Conservation (phyloP, 108 stramenopile genomes). For the Cyclotella choctawhatcheeana region DNA sequence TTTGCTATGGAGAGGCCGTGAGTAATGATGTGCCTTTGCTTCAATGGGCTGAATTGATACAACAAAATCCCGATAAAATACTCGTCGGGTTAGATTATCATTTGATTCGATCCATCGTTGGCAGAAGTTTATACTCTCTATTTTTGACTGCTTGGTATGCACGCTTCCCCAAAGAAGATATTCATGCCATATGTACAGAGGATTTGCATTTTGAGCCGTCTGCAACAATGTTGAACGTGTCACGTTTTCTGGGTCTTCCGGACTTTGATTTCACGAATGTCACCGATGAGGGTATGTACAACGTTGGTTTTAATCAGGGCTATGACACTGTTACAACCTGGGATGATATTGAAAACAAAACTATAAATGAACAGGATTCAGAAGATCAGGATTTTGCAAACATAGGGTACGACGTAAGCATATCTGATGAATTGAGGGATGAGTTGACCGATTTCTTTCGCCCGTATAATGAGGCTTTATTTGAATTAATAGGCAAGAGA, state of each 20-base stretch:
- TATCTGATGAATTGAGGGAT: conserved; percentile 59
- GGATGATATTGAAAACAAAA: conserved; percentile 13
- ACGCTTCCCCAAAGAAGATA: conserved; percentile 45
- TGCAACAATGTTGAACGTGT: conserved; percentile 59
- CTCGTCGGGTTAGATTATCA: conserved; percentile 56
- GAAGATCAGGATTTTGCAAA: conserved; percentile 11
- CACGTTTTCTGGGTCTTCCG: conserved; percentile 74
- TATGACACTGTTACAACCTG: conserved; percentile 70
- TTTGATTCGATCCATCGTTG: conserved; percentile 69
- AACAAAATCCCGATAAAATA: conserved; percentile 61
- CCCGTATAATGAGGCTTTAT: conserved; percentile 81
- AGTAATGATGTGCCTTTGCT: conserved; percentile 45
- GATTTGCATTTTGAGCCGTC: conserved; percentile 58
- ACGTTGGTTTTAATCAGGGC: conserved; percentile 80
- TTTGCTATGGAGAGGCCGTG: conserved; percentile 70
- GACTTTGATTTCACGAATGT: conserved; percentile 63
- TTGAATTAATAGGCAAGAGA: conserved; percentile 59
- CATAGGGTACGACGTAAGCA: conserved; percentile 40
- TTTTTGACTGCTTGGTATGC: conserved; percentile 87
- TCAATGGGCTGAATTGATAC: conserved; percentile 73
- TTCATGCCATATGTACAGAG: conserved; percentile 78
- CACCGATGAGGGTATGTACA: conserved; percentile 67
- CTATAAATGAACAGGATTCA: neutral
- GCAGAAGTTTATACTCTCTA: conserved; percentile 71
- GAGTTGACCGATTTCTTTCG: conserved; percentile 64